phyloP scores from a whole-genome alignment of 2,329 filamentous ascomycete species.

The Annulohypoxylon truncatum region DNA sequence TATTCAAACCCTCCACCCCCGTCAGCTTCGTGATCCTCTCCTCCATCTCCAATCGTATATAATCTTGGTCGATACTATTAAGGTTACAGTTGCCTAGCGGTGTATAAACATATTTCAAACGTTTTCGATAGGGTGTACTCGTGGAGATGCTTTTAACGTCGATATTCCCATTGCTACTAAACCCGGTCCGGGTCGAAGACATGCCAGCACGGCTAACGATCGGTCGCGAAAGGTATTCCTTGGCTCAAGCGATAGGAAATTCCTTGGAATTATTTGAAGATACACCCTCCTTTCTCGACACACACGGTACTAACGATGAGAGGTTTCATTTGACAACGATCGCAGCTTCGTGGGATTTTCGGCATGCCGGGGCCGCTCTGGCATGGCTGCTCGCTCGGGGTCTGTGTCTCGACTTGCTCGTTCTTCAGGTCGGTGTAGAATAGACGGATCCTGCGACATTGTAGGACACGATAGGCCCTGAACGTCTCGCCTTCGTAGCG shows the following conservation, averaged over 20 bases:
- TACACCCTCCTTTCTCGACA: slow-evolving; percentile 17
- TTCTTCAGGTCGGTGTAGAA: background rate
- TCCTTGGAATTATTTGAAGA: background rate
- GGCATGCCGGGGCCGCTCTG: background rate
- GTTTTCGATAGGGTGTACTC: background rate
- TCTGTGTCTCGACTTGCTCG: background rate
- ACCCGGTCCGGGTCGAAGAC: background rate
- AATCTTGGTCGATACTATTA: too few relatives aligned
- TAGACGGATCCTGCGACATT: background rate
- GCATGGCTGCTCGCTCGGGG: background rate
- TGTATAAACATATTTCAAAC: background rate
- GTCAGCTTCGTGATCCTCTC: background rate
- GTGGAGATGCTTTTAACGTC: background rate
- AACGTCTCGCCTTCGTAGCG: background rate
- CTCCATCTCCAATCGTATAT: background rate
- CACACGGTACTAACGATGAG: slow-evolving; percentile 3
- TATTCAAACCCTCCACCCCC: background rate
- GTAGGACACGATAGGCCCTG: background rate
- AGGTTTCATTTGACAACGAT: background rate
- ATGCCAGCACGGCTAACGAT: background rate
- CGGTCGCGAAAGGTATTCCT: background rate
- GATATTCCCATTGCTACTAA: too few relatives aligned
- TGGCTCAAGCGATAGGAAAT: background rate
- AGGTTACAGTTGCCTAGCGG: background rate
- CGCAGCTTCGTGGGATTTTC: background rate